phyloP scores from a whole-genome alignment of 352 stramenopile species.

The Pythium apleroticum region DNA sequence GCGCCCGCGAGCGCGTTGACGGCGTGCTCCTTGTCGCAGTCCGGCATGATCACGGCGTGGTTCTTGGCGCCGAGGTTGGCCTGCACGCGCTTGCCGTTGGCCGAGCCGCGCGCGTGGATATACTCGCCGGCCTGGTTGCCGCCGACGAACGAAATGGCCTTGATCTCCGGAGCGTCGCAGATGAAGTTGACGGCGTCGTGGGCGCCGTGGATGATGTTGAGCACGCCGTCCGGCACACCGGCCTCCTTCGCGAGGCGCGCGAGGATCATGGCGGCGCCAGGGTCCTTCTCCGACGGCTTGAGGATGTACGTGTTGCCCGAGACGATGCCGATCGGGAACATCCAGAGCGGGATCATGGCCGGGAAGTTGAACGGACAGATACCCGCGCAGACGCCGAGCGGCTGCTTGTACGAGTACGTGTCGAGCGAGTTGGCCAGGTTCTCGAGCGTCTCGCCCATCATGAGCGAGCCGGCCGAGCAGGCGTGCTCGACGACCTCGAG shows the following conservation, averaged over 20 bases:
- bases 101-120: conserved; percentile 89
- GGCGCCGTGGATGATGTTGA: conserved; percentile 94
- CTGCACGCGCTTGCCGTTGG: conserved; percentile 94
- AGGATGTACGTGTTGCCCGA: conserved; percentile 97
- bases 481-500: conserved; percentile 87
- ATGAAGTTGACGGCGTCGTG: conserved; percentile 95
- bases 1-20: conserved; percentile 89
- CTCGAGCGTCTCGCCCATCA: conserved; percentile 95
- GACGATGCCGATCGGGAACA: conserved; percentile 88
- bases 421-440: conserved; percentile 93
- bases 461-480: conserved; percentile 73
- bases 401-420: conserved; percentile 96
- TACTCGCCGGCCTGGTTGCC: conserved; percentile 92
- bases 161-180: conserved; percentile 92
- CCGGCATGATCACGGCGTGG: conserved; percentile 95
- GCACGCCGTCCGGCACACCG: conserved; percentile 92
- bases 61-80: conserved; percentile 98
- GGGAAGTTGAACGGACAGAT: conserved; percentile 97
- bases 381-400: conserved; percentile 92
- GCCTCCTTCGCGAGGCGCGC: conserved; percentile 91
- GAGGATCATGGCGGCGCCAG: conserved; percentile 90
- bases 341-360: conserved; percentile 97
- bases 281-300: conserved; percentile 95
- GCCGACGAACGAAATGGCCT: conserved; percentile 97
- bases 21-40: conserved; percentile 91